These are phyloP conservation scores for Mycena chlorophos DNA, from an alignment of 768 basidiomycete genomes.

Conservation along the genomic window DNA sequence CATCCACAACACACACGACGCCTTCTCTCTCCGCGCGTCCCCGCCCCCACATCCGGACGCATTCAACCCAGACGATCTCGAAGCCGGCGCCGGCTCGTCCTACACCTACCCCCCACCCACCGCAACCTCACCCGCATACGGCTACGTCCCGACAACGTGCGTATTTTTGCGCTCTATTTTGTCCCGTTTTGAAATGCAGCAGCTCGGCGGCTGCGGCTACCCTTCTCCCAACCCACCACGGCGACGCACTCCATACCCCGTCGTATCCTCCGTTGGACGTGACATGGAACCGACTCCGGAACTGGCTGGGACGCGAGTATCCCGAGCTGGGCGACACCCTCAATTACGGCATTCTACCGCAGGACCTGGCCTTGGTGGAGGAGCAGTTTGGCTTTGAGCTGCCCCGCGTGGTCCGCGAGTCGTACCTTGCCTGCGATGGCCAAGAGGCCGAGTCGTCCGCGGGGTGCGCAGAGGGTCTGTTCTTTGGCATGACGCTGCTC, in stretches of 20 bases:
- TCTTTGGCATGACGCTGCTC: slow-evolving; percentile 92
- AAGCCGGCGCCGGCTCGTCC: slow-evolving; percentile 46
- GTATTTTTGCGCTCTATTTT: slow-evolving; percentile 19
- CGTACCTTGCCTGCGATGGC: slow-evolving; percentile 85
- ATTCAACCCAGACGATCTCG: slow-evolving; percentile 55
- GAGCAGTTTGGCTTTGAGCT: slow-evolving; percentile 81
- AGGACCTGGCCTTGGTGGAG: slow-evolving; percentile 80
- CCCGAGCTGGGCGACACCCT: slow-evolving; percentile 95
- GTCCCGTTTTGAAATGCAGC: slow-evolving; percentile 12
- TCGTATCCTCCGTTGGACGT: slow-evolving; percentile 76
- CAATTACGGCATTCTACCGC: slow-evolving; percentile 83
- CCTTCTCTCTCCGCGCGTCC: slow-evolving; percentile 80
- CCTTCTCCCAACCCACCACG: slow-evolving; percentile 71
- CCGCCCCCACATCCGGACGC: slow-evolving; percentile 67
- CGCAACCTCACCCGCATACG: slow-evolving; percentile 64
- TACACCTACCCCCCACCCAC: slow-evolving; percentile 82
- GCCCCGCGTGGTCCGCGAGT: slow-evolving; percentile 86
- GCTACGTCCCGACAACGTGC: slow-evolving; percentile 62
- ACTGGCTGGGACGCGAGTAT: slow-evolving; percentile 84
- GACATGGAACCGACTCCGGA: slow-evolving; percentile 82
- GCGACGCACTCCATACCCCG: slow-evolving; percentile 45
- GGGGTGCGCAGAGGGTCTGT: slow-evolving; percentile 86
- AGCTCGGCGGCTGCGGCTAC: slow-evolving; percentile 42
- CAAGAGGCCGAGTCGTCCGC: slow-evolving; percentile 91
- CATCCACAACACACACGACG: slow-evolving; percentile 79